Conservation (phyloP, 805 yeast genomes). For the Saturnispora bothae region DNA sequence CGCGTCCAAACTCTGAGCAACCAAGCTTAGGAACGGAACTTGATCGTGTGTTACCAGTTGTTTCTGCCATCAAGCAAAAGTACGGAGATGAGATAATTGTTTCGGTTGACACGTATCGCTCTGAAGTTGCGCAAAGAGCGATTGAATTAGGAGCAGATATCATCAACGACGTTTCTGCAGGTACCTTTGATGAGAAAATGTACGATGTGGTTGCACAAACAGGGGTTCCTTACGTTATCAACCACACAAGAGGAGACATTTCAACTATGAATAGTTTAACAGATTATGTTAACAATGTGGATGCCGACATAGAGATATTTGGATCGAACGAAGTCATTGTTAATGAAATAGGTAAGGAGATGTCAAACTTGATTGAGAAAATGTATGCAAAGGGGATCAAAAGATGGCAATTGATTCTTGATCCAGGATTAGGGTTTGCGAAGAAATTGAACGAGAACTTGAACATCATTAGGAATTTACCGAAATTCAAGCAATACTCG, state of each 20-base stretch:
- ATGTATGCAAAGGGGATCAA: conserved; percentile 57
- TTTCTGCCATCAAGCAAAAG: conserved; percentile 44
- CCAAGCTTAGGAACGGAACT: conserved; percentile 59
- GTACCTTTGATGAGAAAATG: conserved; percentile 56
- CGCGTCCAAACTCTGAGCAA: conserved; percentile 72
- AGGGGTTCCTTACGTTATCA: conserved; percentile 69
- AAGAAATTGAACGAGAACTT: conserved; percentile 66
- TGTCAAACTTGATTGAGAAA: conserved; percentile 40
- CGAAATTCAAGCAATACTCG: conserved; percentile 36
- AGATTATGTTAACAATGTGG: conserved; percentile 33
- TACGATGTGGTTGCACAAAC: conserved; percentile 57
- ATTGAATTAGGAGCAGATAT: conserved; percentile 78
- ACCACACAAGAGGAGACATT: conserved; percentile 80
- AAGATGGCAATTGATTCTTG: conserved; percentile 86
- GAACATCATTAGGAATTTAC: conserved; percentile 43
- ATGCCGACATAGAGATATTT: conserved; percentile 14
- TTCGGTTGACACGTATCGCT: conserved; percentile 83
- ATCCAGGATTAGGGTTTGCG: conserved; percentile 98
- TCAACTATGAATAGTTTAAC: conserved; percentile 57
- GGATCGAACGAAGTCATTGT: conserved; percentile 25
- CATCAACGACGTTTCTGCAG: conserved; percentile 84
- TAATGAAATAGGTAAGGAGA: conserved; percentile 51
- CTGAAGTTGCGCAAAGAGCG: conserved; percentile 61
- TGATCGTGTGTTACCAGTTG: conserved; percentile 57
- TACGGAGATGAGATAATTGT: conserved; percentile 34